Percentiles rank a stretch among this genome's conserved stretches.
Evolutionary conservation across 805 yeast genomes (phyloP).

Genomic region (Ogataea corticis): DNA sequence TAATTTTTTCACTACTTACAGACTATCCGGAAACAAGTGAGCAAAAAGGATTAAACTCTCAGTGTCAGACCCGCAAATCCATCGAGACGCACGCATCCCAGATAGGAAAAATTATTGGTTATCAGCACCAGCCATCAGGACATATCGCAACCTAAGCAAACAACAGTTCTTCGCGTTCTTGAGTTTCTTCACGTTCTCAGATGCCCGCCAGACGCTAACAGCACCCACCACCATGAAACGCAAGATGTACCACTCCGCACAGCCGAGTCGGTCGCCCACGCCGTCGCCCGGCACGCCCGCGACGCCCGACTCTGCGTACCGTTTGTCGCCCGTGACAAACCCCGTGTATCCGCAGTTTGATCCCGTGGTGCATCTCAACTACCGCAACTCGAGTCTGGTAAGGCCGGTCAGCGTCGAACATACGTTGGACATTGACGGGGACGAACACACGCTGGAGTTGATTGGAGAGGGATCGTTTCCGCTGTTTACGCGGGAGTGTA

Average conservation of each 20-base stretch:
- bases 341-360: conserved; percentile 22
- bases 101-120: neutral
- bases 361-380: conserved; percentile 26
- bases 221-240: neutral
- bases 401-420: conserved; percentile 16
- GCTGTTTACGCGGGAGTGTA: conserved; percentile 45
- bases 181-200: too few relatives aligned
- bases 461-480: conserved; percentile 39
- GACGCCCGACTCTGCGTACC: conserved; percentile 4
- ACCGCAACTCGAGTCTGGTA: conserved; percentile 15
- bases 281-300: conserved; percentile 5
- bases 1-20: too few relatives aligned
- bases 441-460: conserved; percentile 24
- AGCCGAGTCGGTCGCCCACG: conserved; percentile 1
- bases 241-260: conserved; percentile 1
- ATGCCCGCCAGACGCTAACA: too few relatives aligned
- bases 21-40: too few relatives aligned
- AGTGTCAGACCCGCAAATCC: too few relatives aligned
- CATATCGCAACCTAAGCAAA: too few relatives aligned
- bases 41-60: too few relatives aligned
- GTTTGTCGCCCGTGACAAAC: conserved; percentile 3
- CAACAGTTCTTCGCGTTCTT: too few relatives aligned
- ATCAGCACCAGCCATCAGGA: neutral
- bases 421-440: conserved; percentile 14
- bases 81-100: too few relatives aligned